These are phyloP conservation scores for Actinomucor elegans DNA, from an alignment of 371 early-diverging fungal genomes.

Conservation along the genomic window DNA sequence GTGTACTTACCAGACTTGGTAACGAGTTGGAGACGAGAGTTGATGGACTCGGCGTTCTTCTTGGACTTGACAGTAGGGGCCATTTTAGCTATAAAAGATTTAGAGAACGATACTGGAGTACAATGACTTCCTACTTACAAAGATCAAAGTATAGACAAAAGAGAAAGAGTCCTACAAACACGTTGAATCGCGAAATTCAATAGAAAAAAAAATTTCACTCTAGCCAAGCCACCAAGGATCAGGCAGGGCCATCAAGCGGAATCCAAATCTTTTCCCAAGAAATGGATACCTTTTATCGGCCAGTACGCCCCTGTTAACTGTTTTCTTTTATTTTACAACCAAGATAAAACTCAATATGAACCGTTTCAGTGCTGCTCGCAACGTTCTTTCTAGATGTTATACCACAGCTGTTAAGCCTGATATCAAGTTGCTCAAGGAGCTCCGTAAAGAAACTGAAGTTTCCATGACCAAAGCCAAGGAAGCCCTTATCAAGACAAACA, in stretches of 20 bases:
- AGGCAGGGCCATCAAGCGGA: too few relatives aligned
- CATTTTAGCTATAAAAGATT: too few relatives aligned
- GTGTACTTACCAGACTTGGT: conserved; percentile 98
- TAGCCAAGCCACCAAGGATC: background rate
- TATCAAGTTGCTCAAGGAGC: conserved; percentile 65
- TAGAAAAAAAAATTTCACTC: background rate
- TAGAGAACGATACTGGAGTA: too few relatives aligned
- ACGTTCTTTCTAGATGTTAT: conserved; percentile 10
- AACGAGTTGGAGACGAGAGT: conserved; percentile 96
- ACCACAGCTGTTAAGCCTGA: conserved; percentile 59
- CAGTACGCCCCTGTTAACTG: background rate
- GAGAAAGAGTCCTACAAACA: conserved; percentile 3
- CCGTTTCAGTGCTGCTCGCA: conserved; percentile 9
- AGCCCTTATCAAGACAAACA: conserved; percentile 72
- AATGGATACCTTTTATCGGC: too few relatives aligned
- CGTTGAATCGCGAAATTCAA: background rate
- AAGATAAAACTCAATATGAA: conserved; percentile 1
- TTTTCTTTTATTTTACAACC: too few relatives aligned
- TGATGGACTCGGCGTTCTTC: conserved; percentile 91
- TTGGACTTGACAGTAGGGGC: conserved; percentile 67
- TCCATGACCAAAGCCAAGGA: conserved; percentile 87
- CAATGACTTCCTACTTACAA: background rate
- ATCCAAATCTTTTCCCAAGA: too few relatives aligned
- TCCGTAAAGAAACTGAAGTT: conserved; percentile 84
- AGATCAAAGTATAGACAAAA: conserved; percentile 7